Conservation (phyloP, 2,329 filamentous ascomycete species). For the Aspergillus ochraceoroseus region DNA sequence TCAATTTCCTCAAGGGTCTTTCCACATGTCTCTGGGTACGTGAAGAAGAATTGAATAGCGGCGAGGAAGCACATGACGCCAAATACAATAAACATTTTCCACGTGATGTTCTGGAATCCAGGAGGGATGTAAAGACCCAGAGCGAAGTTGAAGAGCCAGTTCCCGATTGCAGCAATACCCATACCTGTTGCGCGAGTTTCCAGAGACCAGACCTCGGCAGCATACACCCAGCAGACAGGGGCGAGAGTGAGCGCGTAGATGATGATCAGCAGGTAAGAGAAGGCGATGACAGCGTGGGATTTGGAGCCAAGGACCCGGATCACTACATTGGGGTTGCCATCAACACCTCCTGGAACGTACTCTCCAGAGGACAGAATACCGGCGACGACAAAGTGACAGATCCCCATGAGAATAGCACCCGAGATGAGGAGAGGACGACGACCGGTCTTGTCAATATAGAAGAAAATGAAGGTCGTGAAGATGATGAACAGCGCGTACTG, state of each 20-base stretch:
- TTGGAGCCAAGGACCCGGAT: constrained; percentile 51
- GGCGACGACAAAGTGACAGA: constrained; percentile 47
- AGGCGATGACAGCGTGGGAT: constrained; percentile 60
- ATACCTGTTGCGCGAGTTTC: constrained; percentile 58
- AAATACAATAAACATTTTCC: constrained; percentile 51
- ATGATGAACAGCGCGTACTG: constrained; percentile 51
- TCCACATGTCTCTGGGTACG: constrained; percentile 32
- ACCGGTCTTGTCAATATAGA: constrained; percentile 14
- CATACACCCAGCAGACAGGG: constrained; percentile 62
- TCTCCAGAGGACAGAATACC: constrained; percentile 43
- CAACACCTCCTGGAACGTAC: constrained; percentile 44
- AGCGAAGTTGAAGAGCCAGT: constrained; percentile 58
- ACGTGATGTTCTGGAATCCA: constrained; percentile 55
- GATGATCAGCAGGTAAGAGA: constrained; percentile 60
- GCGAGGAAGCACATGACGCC: constrained; percentile 46
- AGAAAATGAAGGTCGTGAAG: constrained; percentile 41
- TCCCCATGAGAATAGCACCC: constrained; percentile 24
- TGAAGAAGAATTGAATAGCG: constrained; percentile 45
- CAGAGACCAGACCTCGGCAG: constrained; percentile 60
- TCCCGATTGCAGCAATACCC: constrained; percentile 52
- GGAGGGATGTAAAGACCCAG: constrained; percentile 56
- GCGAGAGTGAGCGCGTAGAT: constrained; percentile 61
- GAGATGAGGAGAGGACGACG: constrained; percentile 9
- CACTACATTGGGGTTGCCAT: constrained; percentile 49
- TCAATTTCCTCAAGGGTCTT: constrained; percentile 36